Conservation (phyloP, 768 basidiomycete genomes). For the Rhizopogon rudus region DNA sequence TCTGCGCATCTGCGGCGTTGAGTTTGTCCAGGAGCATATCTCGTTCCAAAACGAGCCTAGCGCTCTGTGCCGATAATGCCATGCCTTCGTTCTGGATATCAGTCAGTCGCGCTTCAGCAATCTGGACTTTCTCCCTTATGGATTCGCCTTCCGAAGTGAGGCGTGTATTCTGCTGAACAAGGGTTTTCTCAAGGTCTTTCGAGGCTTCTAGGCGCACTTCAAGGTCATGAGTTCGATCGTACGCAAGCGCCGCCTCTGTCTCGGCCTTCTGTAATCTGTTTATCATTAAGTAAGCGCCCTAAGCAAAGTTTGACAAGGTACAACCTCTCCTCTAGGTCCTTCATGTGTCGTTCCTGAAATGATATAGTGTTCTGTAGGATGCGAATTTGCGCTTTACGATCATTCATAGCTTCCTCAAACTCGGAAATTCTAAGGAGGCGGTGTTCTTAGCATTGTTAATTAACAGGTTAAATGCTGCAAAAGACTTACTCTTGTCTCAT, state of each 20-base stretch:
- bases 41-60: conserved; percentile 14
- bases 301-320: not conserved
- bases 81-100: conserved; percentile 16
- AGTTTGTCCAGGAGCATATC: conserved; percentile 17
- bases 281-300: conserved; percentile 6
- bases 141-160: conserved; percentile 23
- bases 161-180: conserved; percentile 19
- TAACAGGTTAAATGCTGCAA: conserved; percentile 6
- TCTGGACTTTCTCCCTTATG: conserved; percentile 10
- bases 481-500: conserved; percentile 25
- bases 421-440: conserved; percentile 15
- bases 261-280: conserved; percentile 14
- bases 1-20: conserved; percentile 8
- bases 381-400: conserved; percentile 21
- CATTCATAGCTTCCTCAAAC: conserved; percentile 18
- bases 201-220: conserved; percentile 23
- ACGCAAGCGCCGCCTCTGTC: conserved; percentile 11
- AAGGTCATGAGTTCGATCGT: conserved; percentile 20
- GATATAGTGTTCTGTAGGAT: conserved; percentile 25
- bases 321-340: conserved; percentile 22
- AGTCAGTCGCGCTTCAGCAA: conserved; percentile 10
- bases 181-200: conserved; percentile 16
- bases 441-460: conserved; percentile 5
- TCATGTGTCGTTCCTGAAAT: conserved; percentile 25
- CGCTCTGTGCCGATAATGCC: conserved; percentile 11